Percentiles rank a stretch among this genome's conserved stretches.
These are phyloP conservation scores for Beauveria asiatica DNA, from an alignment of 2,329 filamentous ascomycete species.

Conservation along the genomic window DNA sequence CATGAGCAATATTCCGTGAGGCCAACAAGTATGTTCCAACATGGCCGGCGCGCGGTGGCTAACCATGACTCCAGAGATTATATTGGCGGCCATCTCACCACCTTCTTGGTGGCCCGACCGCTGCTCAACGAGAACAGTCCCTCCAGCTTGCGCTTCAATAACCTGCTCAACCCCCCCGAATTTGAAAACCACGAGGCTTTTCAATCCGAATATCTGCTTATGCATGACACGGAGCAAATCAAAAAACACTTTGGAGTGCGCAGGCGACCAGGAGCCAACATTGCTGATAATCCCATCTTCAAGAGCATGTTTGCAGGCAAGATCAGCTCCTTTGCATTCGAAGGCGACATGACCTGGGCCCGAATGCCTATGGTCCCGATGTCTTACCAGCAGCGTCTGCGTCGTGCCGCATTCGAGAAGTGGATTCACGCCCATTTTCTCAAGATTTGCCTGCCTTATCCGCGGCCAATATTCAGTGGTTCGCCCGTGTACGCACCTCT, in stretches of 20 bases:
- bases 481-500: conserved; percentile 18
- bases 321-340: not conserved
- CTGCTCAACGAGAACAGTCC: conserved; percentile 17
- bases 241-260: conserved; percentile 18
- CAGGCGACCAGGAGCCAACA: not conserved
- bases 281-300: not conserved
- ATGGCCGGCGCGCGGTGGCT: not conserved
- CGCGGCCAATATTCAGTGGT: conserved; percentile 11
- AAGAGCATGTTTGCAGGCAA: not conserved
- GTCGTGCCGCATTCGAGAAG: conserved; percentile 16
- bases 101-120: conserved; percentile 17
- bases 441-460: conserved; percentile 19
- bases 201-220: conserved; percentile 22
- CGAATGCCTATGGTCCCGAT: not conserved
- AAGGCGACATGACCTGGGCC: conserved; percentile 17
- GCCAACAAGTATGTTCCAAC: not conserved
- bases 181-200: conserved; percentile 19
- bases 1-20: conserved; percentile 24
- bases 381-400: conserved; percentile 10
- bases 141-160: conserved; percentile 19
- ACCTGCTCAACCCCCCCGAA: conserved; percentile 19
- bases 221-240: conserved; percentile 19
- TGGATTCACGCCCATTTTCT: conserved; percentile 19
- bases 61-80: conserved; percentile 17
- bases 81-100: conserved; percentile 20